Base-by-base conservation (phyloP, 805 yeast genomes). In the Hermanozyma aechmeae region DNA sequence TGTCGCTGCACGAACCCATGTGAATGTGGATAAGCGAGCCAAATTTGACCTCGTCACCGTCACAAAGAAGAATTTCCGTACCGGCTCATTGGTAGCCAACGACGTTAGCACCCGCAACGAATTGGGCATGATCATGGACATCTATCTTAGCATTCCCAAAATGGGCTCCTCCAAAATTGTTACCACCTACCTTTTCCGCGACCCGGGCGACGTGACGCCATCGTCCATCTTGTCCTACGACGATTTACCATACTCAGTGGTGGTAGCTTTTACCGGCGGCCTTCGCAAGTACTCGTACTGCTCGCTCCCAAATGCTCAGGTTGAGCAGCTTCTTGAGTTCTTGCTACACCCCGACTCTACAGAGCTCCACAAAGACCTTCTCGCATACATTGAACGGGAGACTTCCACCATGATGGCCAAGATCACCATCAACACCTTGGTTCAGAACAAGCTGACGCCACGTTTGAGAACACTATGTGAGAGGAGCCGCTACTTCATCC, bases 231-330 rank as follows among this genome's bases (percentile, higher is more conserved):
- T 61, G 4, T 42, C 60, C 5, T 53, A 53, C 23, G 42, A 42
- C 13, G 43, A 41, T 27, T 44, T 45, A 23, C 28, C 45, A 1
- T 28, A 34, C 13, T 61, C 68, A 1, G 35, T 56, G 4, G 39
- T 62, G 3, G 46, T 62, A 8, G 53, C 58, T 8, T 47, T 48
- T 28, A 52, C 60, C 7, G 68, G 68, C 2, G 69, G 68, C 3
- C 46, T 62, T 13, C 46, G 69, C 19, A 59, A 56, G 31, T 56
- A 50, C 35, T 39, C 63, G 6, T 58, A 61, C 37, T 61, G 67
- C 31, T 41, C 46, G 14, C 42, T 62, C 11, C 58, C 66, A n/a
- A 60, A 56, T 34, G 32, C 33, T 6, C 26, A 40, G 21, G 44
- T 27, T 7, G 31, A 36, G 21, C 9, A 7, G 20, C 10, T 17